Evolutionary conservation across 225 moss, liverwort and hornwort species (phyloP), one percentile per base, ranked within the genome.

Genomic region (Pseudoscleropodium purum): DNA sequence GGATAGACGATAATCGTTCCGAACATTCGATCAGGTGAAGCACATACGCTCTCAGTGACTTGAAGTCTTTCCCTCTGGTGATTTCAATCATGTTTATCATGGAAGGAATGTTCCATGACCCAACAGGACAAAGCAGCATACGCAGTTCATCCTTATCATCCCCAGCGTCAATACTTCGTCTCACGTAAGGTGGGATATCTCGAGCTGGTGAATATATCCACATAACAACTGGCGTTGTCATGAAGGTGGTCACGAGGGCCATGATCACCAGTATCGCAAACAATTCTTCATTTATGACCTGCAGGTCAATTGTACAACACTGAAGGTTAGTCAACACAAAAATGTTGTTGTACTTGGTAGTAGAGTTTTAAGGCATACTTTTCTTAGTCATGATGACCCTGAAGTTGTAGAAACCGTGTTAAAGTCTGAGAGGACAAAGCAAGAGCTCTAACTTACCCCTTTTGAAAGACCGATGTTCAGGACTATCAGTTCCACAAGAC

Each of bases 401-500:
- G 59, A 82, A 82, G 41, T 49, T 66, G 26, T n/a, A 63, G 39
- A 29, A 65, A 41, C 63, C 41, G 64, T 39, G 10, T 41, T 49
- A 31, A 64, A 87, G 80, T 34, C 26, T n/a, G 65, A 84, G 41
- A 62, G 61, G 34, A 43, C 13, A 7, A 52, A 76, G 59, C 70
- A 56, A 54, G 84, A 72, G 79, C 29, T 72, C 34, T 7, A 33
- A 74, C 91, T 84, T 92, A 97, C 96, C 93, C 94, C 94, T 86
- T 92, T 96, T 27, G 92, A 92, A 54, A 94, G 90, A 68, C 96
- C 97, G 54, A 97, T 95, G 92, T 97, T 97, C 88, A 97, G 95
- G 83, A 97, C 94, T 47, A 97, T 94, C 62, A 97, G 92, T 87
- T 97, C 97, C 82, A 97, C 96, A 41, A 97, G 90, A 36, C 97